phyloP scores from a whole-genome alignment of 2,329 filamentous ascomycete species.

The Trichoderma atrobrunneum region DNA sequence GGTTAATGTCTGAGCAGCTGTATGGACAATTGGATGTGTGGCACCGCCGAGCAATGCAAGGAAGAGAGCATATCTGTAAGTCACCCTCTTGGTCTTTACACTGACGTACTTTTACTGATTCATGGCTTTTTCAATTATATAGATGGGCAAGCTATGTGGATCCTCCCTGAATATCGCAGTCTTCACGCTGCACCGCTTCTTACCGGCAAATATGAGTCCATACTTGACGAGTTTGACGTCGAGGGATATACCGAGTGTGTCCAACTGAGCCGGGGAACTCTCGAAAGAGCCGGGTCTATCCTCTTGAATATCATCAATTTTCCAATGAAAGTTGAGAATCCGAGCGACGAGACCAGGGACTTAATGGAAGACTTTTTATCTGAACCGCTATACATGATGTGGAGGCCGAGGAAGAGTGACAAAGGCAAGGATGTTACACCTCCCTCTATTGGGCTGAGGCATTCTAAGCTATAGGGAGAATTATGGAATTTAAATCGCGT shows the following conservation, averaged over 20 bases:
- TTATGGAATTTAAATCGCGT: too few species aligned
- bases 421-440: background rate
- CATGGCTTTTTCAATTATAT: background rate
- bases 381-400: background rate
- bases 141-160: background rate
- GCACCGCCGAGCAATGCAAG: background rate
- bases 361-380: background rate
- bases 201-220: background rate
- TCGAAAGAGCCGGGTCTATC: background rate
- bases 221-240: background rate
- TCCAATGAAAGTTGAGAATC: background rate
- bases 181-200: background rate
- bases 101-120: background rate
- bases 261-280: background rate
- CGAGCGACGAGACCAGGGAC: background rate
- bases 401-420: background rate
- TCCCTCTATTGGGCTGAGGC: background rate
- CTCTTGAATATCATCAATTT: background rate
- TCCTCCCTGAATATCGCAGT: background rate
- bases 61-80: background rate
- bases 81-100: background rate
- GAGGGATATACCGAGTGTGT: background rate
- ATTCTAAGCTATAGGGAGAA: background rate
- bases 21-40: background rate
- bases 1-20: background rate